Evolutionary conservation across 2,329 filamentous ascomycete species (phyloP).

Genomic region (Ceratocystis destructans): DNA sequence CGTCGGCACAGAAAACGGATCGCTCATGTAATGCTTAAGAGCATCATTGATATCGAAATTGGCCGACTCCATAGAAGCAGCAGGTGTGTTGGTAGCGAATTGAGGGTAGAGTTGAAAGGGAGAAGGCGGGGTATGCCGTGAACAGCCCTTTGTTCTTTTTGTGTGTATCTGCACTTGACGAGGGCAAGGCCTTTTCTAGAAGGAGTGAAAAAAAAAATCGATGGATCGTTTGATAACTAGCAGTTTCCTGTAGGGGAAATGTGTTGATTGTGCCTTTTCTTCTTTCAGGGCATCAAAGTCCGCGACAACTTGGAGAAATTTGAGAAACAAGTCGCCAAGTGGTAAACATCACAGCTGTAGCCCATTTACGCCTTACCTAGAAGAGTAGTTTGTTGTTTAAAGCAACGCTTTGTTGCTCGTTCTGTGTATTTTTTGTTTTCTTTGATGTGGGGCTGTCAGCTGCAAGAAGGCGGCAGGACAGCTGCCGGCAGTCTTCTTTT

Average conservation of each 20-base stretch:
- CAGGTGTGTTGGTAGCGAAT: slow-evolving; percentile 7
- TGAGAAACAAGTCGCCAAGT: not conserved
- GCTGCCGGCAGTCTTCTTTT: not conserved
- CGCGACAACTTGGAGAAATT: slow-evolving; percentile 1
- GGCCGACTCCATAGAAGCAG: slow-evolving; percentile 52
- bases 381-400: slow-evolving; percentile 16
- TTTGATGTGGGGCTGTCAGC: slow-evolving; percentile 17
- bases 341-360: not conserved
- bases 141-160: not conserved
- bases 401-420: slow-evolving; percentile 15
- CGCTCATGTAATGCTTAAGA: slow-evolving; percentile 92
- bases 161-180: not conserved
- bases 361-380: slow-evolving; percentile 3
- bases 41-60: slow-evolving; percentile 94
- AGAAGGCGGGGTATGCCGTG: slow-evolving; percentile 9
- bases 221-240: not conserved
- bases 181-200: not conserved
- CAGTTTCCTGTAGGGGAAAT: not conserved
- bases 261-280: not conserved
- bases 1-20: slow-evolving; percentile 69
- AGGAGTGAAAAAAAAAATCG: not conserved
- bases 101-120: not conserved
- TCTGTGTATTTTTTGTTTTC: slow-evolving; percentile 27
- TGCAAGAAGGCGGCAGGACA: not conserved
- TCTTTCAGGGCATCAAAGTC: not conserved